Base-by-base conservation (phyloP, 139 green algal species). In the Auxenochlorella pyrenoidosa region DNA sequence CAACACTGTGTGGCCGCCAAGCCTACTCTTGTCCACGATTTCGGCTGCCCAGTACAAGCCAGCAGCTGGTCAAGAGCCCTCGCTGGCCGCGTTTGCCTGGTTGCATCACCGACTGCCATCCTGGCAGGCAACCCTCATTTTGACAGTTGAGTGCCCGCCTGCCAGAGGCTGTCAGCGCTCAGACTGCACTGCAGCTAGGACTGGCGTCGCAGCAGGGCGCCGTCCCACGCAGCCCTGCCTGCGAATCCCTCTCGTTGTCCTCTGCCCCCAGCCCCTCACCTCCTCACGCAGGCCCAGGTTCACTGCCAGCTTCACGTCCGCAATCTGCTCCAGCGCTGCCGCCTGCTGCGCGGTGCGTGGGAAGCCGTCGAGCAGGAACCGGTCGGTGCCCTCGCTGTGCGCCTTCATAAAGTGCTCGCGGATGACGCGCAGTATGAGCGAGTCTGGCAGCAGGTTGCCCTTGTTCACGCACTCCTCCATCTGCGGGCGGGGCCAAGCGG, bases 311-410 rank as follows among this genome's bases (percentile, higher is more conserved):
- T 96, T 85, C 6, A 98, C 90, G 60, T 95, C 82, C 2, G 90
- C 84, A n/a, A 94, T 88, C 22, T 65, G 22, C 0, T 94, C 81
- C 80, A 99, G 90, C 54, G 92, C 87, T 86, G 95, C 88, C 34
- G 96, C 96, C 88, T 98, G 94, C 24, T 77, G 26, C 1, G 63
- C 79, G 5, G 96, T 98, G 81, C 97, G 94, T 30, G 95, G 97
- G 75, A 98, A 99, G 51, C 98, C 98, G 89, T 99, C 98, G 30
- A 99, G 90, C 36, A 99, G 89, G 80, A 98, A 98, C 26, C 32
- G 24, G 76, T 80, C 44, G 34, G 88, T 73, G 30, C 98, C 98
- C 13, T 97, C 93, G 22, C 94, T 93, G 8, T 81, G 2, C 30
- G 63, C 51, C 19, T 54, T 38, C 51, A 85, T 70, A 16, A 88